phyloP scores from a whole-genome alignment of 305 asterid genomes.

The Rubia peregrina region DNA sequence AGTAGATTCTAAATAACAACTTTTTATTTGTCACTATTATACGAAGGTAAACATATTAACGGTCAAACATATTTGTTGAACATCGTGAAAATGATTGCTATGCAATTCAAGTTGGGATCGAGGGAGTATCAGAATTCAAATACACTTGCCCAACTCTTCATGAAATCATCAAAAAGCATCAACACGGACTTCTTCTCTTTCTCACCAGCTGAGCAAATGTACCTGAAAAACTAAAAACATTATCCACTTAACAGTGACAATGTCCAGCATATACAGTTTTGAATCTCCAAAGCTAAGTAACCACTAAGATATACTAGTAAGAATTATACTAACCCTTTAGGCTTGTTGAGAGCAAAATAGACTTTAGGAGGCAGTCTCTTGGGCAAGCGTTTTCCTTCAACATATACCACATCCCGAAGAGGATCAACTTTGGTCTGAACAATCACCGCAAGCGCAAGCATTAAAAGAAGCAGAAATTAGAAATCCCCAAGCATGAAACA shows the following conservation, averaged over 20 bases:
- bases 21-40: too few species aligned
- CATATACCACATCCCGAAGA: constrained; percentile 71
- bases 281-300: constrained; percentile 8
- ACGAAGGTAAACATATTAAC: too few species aligned
- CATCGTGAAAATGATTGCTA: too few species aligned
- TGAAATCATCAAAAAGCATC: constrained; percentile 65
- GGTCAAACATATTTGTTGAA: too few species aligned
- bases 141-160: constrained; percentile 72
- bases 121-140: constrained; percentile 8
- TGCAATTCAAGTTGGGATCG: too few species aligned
- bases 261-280: constrained; percentile 6
- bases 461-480: neutral
- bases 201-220: constrained; percentile 93
- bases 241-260: constrained; percentile 17
- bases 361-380: constrained; percentile 92
- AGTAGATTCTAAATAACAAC: too few species aligned
- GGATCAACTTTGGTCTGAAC: constrained; percentile 95
- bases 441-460: constrained; percentile 20
- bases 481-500: neutral
- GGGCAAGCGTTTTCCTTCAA: constrained; percentile 73
- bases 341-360: constrained; percentile 93
- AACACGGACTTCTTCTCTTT: constrained; percentile 77
- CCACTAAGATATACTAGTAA: constrained; percentile 6
- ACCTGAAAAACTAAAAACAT: constrained; percentile 38
- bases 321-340: constrained; percentile 69